Evolutionary conservation across 805 yeast species (phyloP).

Genomic region (Maudiozyma saulgeensis): DNA sequence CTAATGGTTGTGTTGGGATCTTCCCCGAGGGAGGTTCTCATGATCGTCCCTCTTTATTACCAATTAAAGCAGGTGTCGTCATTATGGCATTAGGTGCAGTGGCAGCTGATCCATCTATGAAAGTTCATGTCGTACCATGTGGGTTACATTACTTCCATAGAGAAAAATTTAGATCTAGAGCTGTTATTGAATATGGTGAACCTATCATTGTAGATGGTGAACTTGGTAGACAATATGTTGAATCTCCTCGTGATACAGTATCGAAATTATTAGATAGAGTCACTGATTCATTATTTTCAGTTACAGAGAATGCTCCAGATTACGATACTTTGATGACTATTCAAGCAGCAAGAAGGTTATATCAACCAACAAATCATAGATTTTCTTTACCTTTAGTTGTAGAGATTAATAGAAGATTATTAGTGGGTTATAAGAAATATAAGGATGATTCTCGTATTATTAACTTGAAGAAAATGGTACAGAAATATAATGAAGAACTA

Average conservation of each 20-base stretch:
- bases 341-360: slow-evolving; percentile 86
- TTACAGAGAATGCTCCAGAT: slow-evolving; percentile 89
- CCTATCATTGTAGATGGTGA: slow-evolving; percentile 62
- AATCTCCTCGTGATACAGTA: slow-evolving; percentile 66
- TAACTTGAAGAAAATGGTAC: slow-evolving; percentile 51
- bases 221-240: slow-evolving; percentile 55
- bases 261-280: slow-evolving; percentile 59
- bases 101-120: slow-evolving; percentile 62
- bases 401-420: slow-evolving; percentile 79
- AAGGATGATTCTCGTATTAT: slow-evolving; percentile 64
- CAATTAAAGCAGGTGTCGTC: slow-evolving; percentile 94
- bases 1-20: slow-evolving; percentile 76
- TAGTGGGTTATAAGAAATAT: slow-evolving; percentile 72
- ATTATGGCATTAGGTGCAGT: slow-evolving; percentile 95
- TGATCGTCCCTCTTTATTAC: slow-evolving; percentile 83
- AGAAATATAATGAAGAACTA: slow-evolving; percentile 57
- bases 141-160: slow-evolving; percentile 96
- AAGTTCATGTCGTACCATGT: slow-evolving; percentile 82
- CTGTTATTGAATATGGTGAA: slow-evolving; percentile 83
- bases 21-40: slow-evolving; percentile 99
- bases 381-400: slow-evolving; percentile 65
- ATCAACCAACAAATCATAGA: slow-evolving; percentile 22
- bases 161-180: slow-evolving; percentile 86
- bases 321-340: slow-evolving; percentile 89
- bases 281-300: slow-evolving; percentile 69